Percentiles rank a stretch among this genome's conserved stretches.
Evolutionary conservation across 2,329 filamentous ascomycete genomes (phyloP).

Genomic region (Berkeleyomyces basicola): DNA sequence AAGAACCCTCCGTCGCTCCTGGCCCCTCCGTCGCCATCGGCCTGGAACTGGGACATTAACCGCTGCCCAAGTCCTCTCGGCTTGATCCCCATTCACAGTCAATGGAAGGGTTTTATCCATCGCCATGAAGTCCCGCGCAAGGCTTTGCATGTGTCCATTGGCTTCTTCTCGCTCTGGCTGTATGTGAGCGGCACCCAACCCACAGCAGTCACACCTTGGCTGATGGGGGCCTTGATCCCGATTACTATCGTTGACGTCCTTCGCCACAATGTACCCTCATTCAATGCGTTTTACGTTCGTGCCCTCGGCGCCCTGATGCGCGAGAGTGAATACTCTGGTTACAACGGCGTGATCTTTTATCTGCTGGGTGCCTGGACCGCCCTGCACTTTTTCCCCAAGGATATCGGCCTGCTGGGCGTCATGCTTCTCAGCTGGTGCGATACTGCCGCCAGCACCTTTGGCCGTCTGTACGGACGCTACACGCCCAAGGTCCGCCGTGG

Average conservation of each 20-base stretch:
- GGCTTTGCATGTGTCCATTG: constrained; percentile 84
- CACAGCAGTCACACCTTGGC: constrained; percentile 61
- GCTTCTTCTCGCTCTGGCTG: constrained; percentile 77
- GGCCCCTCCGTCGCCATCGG: constrained; percentile 46
- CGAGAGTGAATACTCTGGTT: constrained; percentile 83
- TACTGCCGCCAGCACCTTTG: constrained; percentile 89
- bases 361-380: constrained; percentile 79
- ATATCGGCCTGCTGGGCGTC: constrained; percentile 76
- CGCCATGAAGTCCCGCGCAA: constrained; percentile 95
- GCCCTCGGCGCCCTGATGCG: constrained; percentile 84
- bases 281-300: constrained; percentile 79
- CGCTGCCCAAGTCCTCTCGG: constrained; percentile 84
- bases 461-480: constrained; percentile 73
- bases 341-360: constrained; percentile 96
- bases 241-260: constrained; percentile 69
- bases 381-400: constrained; percentile 78
- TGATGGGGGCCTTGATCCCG: constrained; percentile 66
- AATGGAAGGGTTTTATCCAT: constrained; percentile 85
- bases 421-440: constrained; percentile 95
- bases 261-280: constrained; percentile 61
- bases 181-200: constrained; percentile 69
- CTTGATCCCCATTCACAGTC: constrained; percentile 83
- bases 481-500: constrained; percentile 71
- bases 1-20: constrained; percentile 45
- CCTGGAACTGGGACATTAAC: constrained; percentile 78